Percentiles rank a stretch among this genome's conserved stretches.
phyloP scores from a whole-genome alignment of 495 filamentous ascomycete species.

The Haplographium delicatum region DNA sequence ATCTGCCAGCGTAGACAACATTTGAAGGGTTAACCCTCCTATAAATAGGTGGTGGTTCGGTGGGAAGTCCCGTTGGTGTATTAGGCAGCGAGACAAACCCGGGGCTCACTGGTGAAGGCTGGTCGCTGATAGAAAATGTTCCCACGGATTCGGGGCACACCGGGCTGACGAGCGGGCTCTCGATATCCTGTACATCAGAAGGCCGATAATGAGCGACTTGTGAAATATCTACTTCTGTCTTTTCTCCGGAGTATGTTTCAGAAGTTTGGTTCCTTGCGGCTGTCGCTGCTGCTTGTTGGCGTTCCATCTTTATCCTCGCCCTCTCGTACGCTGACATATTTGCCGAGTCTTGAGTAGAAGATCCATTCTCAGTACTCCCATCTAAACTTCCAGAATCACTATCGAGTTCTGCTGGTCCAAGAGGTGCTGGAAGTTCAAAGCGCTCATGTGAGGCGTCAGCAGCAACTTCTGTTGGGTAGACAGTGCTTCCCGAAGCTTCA shows the following conservation, averaged over 20 bases:
- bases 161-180: slow-evolving; percentile 16
- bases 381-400: slow-evolving; percentile 31
- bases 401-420: slow-evolving; percentile 45
- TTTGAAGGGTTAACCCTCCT: slow-evolving; percentile 38
- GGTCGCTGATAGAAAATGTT: slow-evolving; percentile 2
- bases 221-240: slow-evolving; percentile 34
- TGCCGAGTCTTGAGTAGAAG: slow-evolving; percentile 20
- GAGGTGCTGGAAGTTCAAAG: slow-evolving; percentile 42
- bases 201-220: slow-evolving; percentile 34
- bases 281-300: slow-evolving; percentile 31
- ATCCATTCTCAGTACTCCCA: slow-evolving; percentile 32
- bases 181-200: slow-evolving; percentile 5
- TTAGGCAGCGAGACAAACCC: slow-evolving; percentile 8
- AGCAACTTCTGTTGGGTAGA: slow-evolving; percentile 37
- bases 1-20: slow-evolving; percentile 45
- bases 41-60: slow-evolving; percentile 35
- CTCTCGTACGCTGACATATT: slow-evolving; percentile 39
- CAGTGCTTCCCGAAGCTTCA: slow-evolving; percentile 16
- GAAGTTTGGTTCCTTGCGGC: slow-evolving; percentile 24
- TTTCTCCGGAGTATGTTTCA: slow-evolving; percentile 25
- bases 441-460: slow-evolving; percentile 42
- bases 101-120: slow-evolving; percentile 18
- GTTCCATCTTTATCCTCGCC: slow-evolving; percentile 38
- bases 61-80: slow-evolving; percentile 26
- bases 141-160: slow-evolving; percentile 4